Percentiles rank a stretch among this genome's conserved stretches.
These are phyloP conservation scores for Metschnikowia chrysomelidarum DNA, from an alignment of 805 yeast species.

Conservation along the genomic window DNA sequence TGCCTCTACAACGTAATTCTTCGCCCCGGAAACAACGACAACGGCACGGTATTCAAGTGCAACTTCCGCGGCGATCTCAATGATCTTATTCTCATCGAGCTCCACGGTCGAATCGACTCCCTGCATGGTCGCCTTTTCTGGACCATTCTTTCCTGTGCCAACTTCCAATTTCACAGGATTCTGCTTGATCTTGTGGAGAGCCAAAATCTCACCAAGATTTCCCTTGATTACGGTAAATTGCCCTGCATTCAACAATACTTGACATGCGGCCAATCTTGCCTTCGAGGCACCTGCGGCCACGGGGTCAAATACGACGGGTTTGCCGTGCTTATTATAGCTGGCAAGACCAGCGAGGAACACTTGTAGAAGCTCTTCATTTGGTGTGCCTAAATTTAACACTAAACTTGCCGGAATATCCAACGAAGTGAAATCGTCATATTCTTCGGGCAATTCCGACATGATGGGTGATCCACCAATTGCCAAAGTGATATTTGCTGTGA, in stretches of 20 bases:
- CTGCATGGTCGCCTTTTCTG: slow-evolving; percentile 43
- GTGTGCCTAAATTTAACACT: slow-evolving; percentile 76
- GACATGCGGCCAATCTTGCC: slow-evolving; percentile 50
- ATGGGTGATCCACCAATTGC: slow-evolving; percentile 86
- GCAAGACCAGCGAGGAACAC: slow-evolving; percentile 51
- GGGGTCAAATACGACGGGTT: slow-evolving; percentile 80
- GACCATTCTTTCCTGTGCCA: background rate
- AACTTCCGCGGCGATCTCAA: slow-evolving; percentile 43
- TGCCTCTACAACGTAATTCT: slow-evolving; percentile 25
- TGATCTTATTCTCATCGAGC: slow-evolving; percentile 23
- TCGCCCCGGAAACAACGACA: slow-evolving; percentile 69
- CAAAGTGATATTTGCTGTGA: slow-evolving; percentile 82
- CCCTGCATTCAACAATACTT: slow-evolving; percentile 52
- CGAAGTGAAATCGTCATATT: slow-evolving; percentile 62
- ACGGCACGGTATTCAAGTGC: slow-evolving; percentile 53
- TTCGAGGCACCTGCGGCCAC: slow-evolving; percentile 88
- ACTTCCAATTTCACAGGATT: slow-evolving; percentile 7
- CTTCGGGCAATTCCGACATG: slow-evolving; percentile 74
- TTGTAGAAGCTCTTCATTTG: slow-evolving; percentile 42
- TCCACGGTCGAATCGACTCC: slow-evolving; percentile 61
- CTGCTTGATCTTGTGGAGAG: slow-evolving; percentile 44
- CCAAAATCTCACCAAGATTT: slow-evolving; percentile 78
- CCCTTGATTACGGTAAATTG: slow-evolving; percentile 74
- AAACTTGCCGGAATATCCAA: slow-evolving; percentile 51
- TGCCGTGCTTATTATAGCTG: slow-evolving; percentile 53